Percentiles rank a stretch among this genome's conserved stretches.
Evolutionary conservation across 1,284 basidiomycete species (phyloP).

Genomic region (Heterobasidion irregulare): DNA sequence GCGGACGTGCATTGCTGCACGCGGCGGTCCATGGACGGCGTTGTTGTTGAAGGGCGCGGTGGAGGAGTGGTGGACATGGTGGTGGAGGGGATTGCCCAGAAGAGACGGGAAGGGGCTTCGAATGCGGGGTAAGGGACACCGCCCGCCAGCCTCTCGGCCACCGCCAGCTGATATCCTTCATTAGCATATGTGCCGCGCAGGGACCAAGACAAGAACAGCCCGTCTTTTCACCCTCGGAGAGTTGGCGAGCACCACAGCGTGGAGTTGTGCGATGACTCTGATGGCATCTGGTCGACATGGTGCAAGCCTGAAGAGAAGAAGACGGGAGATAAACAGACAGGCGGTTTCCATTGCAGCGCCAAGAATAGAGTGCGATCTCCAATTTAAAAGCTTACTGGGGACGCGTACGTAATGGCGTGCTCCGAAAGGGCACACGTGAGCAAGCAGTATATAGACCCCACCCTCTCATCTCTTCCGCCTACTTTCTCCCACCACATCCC

Average conservation of each 20-base stretch:
- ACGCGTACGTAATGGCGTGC: background rate
- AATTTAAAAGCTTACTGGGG: background rate
- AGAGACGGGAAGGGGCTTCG: background rate
- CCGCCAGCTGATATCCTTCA: background rate
- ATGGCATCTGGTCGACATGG: too few relatives aligned
- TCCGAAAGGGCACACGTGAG: background rate
- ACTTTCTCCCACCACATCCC: background rate
- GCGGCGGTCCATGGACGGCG: background rate
- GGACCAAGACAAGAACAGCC: background rate
- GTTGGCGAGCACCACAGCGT: too few relatives aligned
- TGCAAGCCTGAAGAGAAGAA: too few relatives aligned
- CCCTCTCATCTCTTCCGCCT: background rate
- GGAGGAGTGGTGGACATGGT: background rate
- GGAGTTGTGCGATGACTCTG: too few relatives aligned
- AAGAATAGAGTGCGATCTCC: background rate
- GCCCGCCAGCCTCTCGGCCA: background rate
- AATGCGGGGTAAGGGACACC: slow-evolving; percentile 2
- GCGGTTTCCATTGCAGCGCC: background rate
- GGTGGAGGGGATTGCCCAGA: background rate
- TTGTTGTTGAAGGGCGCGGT: background rate
- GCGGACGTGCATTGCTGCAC: background rate
- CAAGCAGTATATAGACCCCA: background rate
- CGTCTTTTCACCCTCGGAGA: too few relatives aligned
- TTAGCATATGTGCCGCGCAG: background rate
- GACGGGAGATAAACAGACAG: too few relatives aligned